Evolutionary conservation across 129 eudicot species (phyloP), one percentile per base, ranked within the genome.

Genomic region (Helichrysum umbraculigerum): DNA sequence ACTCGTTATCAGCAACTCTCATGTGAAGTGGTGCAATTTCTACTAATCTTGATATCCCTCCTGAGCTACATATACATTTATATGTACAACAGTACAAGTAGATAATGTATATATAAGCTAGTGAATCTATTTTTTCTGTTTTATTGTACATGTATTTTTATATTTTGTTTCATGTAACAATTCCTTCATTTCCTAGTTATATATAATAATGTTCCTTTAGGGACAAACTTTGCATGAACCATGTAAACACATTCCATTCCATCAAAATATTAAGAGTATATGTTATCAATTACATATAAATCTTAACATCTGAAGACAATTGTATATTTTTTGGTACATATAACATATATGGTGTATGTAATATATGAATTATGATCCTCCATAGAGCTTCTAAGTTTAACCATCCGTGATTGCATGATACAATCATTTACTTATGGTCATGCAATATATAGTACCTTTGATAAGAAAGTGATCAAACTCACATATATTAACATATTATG

Each of bases 31-130:
- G 19, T 35, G 72, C 73, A 54, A 65, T 6, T 21, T 62, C 35
- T 7, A 59, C 10, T 16, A 0, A 1, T 29, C 22, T 4, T 19
- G 10, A n/a, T 79, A 54, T 73, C 70, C 69, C 74, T 73, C 74
- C 10, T 4, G 77, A 67, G 79, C 74, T 79, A 25, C 28, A 25
- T 25, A 21, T 6, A 76, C 3, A 21, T 72, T 20, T 79, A 25
- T 65, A n/a, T 71, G 19, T 63, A 63, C n/a, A n/a, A n/a, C n/a
- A n/a, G n/a, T n/a, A n/a, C 21, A 20, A 52, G 75, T 32, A 15
- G 50, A 29, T 9, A 29, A 57, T 47, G 63, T 79, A 15, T 20
- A 56, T 56, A 51, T 37, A 25, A n/a, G 41, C 2, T 25, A n/a
- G n/a, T n/a, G n/a, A n/a, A n/a, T n/a, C 37, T 54, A 15, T 17